Evolutionary conservation across 1,284 basidiomycete genomes (phyloP), one percentile per base, ranked within the genome.

Genomic region (Omphalotus olearius): DNA sequence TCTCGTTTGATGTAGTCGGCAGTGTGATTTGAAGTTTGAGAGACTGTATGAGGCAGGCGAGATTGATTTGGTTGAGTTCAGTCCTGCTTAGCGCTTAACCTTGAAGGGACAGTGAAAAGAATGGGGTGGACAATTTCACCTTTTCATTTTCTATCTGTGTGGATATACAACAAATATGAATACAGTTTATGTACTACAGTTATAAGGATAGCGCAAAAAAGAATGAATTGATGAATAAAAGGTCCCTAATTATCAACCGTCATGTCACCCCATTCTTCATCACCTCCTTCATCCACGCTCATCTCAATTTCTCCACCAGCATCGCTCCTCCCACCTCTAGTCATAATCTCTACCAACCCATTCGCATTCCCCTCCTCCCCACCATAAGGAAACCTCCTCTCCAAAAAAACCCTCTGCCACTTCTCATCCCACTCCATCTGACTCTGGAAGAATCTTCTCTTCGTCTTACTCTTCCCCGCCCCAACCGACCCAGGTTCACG

Each of bases 181-280:
- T 45, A 45, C 43, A 45, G 30, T 20, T 30, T 45, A 45, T n/a
- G 43, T 45, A 28, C 26, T 30, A 45, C 25, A 45, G 26, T 28
- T 6, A 45, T 25, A 13, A 45, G 26, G n/a, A 20, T 20, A 25
- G 18, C 41, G 17, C 43, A 25, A 20, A 20, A 45, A 44, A 57
- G 38, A 30, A 41, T 33, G 28, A 40, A 10, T 25, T 33, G 33
- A 56, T 7, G 13, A 33, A 33, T 13, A 9, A 9, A 33, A 33
- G 9, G 7, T 33, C 30, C 30, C 23, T 23, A 23, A 23, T 23
- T 23, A 9, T 62, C 59, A 37, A 62, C 56, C 14, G 55, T 35
- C 51, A 56, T 58, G 45, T 61, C 61, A 48, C 61, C 64, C 49
- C 64, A 67, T 26, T 66, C 68, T 18, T 65, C 66, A 26, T 64